Conservation (phyloP, 1,284 basidiomycete genomes). For the Moniliophthora roreri region DNA sequence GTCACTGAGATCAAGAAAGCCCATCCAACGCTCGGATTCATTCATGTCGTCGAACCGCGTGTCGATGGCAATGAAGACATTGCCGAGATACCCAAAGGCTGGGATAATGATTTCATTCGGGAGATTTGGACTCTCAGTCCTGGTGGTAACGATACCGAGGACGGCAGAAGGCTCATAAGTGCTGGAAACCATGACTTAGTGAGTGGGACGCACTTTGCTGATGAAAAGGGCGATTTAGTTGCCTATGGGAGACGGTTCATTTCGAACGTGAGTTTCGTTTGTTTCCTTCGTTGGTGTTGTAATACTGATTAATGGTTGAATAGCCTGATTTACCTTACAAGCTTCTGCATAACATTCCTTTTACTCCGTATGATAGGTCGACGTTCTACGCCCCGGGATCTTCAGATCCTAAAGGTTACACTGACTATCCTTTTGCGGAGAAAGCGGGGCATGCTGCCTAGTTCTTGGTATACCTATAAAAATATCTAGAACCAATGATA, state of each 20-base stretch:
- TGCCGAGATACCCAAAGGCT: too few species aligned
- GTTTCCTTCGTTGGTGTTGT: too few species aligned
- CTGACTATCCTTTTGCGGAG: constrained; percentile 32
- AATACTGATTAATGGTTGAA: too few species aligned
- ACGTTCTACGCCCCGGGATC: constrained; percentile 25
- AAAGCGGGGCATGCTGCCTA: too few species aligned
- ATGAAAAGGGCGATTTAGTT: not conserved
- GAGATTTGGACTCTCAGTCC: constrained; percentile 30
- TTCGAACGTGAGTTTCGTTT: not conserved
- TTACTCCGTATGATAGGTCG: constrained; percentile 25
- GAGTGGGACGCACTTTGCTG: constrained; percentile 8
- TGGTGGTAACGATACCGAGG: not conserved
- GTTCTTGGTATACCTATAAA: too few species aligned
- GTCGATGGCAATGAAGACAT: too few species aligned
- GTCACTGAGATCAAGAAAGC: constrained; percentile 19
- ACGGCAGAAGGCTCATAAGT: constrained; percentile 29
- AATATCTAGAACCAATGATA: too few species aligned
- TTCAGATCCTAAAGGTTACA: constrained; percentile 30
- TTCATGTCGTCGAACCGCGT: constrained; percentile 43
- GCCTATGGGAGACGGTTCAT: constrained; percentile 1
- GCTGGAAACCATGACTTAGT: constrained; percentile 32
- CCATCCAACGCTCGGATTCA: constrained; percentile 44
- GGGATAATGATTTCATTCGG: constrained; percentile 26
- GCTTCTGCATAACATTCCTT: constrained; percentile 26
- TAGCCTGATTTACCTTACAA: constrained; percentile 52